Base-by-base conservation (phyloP, 169 alveolate genomes). In the Miamiensis avidus region DNA sequence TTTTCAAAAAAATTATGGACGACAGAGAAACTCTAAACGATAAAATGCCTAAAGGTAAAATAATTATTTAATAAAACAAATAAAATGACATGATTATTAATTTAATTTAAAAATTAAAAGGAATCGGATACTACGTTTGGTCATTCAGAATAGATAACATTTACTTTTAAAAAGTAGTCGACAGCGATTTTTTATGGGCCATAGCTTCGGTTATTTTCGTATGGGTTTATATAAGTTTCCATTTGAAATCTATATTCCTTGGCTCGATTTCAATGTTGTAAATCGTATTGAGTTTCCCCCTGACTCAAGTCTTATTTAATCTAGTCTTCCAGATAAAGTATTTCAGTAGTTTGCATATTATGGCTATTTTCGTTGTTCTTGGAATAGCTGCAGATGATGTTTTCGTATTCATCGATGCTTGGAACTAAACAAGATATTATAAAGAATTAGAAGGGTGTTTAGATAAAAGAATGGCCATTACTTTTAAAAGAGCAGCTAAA, bases 351-450 rank as follows among this genome's bases (percentile, higher is more conserved):
- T 49, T 82, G 27, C 88, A 87, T 73, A 65, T 87, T 11, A 29
- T 87, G 11, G 81, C 82, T 1, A 27, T 87, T 4, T 82, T 87
- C 34, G 72, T 87, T 28, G 65, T 87, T 20, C 31, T 87, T 0
- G 91, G 91, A 34, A 82, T 87, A 29, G 83, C 89, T 1, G 91
- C 91, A n/a, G 91, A 87, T 65, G 65, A 87, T 69, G 16, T 78
- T 0, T 87, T 87, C 49, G 78, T 87, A n/a, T 75, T 75, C 75
- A 29, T 34, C 16, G 91, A 87, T 20, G 69, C 69, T 49, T 49
- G 69, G 69, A 49, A 49, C 20, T 49, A 49, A 49, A 49, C 69
- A 11, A 20, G 26, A 11, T 49, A 11, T 49, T 49, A 49, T 49
- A 20, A 49, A 11, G 4, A 49, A 49, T 11, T 49, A 11, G 20